These are phyloP conservation scores for Fraxinus paxiana DNA, from an alignment of 305 asterid genomes.

Conservation along the genomic window DNA sequence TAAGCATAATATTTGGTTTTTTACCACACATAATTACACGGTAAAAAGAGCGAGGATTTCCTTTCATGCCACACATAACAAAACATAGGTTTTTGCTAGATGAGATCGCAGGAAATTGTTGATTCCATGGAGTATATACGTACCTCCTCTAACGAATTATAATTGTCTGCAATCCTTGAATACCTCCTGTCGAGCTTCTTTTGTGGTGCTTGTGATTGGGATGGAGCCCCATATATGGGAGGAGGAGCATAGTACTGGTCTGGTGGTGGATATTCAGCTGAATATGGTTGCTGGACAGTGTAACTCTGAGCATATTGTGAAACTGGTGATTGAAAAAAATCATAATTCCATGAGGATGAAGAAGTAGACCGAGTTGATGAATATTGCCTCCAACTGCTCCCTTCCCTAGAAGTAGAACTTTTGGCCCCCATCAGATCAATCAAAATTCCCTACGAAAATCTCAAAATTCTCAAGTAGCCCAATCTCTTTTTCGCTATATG, in stretches of 20 bases:
- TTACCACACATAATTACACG: neutral
- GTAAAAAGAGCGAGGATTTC: neutral
- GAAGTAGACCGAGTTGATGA: constrained; percentile 23
- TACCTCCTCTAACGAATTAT: constrained; percentile 46
- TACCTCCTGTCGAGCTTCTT: constrained; percentile 38
- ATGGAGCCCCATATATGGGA: constrained; percentile 4
- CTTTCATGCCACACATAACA: neutral
- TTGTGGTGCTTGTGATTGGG: constrained; percentile 19
- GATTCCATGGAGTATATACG: neutral
- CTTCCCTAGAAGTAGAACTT: constrained; percentile 32
- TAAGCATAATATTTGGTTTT: neutral
- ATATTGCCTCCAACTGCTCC: constrained; percentile 30
- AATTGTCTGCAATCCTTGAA: constrained; percentile 48
- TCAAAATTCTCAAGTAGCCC: neutral
- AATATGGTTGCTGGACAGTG: neutral
- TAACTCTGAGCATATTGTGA: constrained; percentile 18
- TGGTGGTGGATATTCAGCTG: neutral
- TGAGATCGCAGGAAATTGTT: neutral
- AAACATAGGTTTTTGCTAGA: neutral
- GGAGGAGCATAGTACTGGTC: constrained; percentile 25
- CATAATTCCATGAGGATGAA: constrained; percentile 30
- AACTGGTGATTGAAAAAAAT: constrained; percentile 21
- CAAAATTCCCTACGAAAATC: constrained; percentile 2
- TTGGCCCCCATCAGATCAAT: constrained; percentile 44
- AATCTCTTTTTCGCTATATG: neutral